Evolutionary conservation across 2,329 filamentous ascomycete genomes (phyloP).

Genomic region (Epicoccum nigrum): DNA sequence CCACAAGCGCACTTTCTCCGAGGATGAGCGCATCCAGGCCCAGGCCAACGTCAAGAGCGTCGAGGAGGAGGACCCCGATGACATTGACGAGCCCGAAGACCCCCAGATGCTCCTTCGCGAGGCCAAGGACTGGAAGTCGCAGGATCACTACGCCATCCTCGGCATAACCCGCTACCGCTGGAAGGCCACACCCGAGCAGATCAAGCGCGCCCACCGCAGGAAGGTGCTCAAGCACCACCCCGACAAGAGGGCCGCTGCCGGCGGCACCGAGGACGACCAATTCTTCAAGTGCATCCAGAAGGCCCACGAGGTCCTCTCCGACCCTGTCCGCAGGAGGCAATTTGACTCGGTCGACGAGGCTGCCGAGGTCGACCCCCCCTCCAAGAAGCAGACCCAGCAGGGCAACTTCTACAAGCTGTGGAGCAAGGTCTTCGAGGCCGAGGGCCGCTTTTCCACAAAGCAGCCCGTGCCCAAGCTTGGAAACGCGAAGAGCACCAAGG

Average conservation of each 20-base stretch:
- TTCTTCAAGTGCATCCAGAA: conserved; percentile 99
- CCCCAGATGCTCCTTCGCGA: conserved; percentile 89
- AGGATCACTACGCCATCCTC: conserved; percentile 98
- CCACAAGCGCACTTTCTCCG: conserved; percentile 96
- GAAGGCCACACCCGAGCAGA: conserved; percentile 94
- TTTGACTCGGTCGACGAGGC: conserved; percentile 96
- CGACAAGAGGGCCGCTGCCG: conserved; percentile 95
- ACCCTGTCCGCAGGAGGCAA: conserved; percentile 90
- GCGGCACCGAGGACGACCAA: conserved; percentile 87
- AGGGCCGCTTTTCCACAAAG: conserved; percentile 88
- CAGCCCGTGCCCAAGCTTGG: conserved; percentile 90
- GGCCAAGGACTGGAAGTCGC: conserved; percentile 99
- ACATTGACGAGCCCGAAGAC: conserved; percentile 94
- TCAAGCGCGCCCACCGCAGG: conserved; percentile 98
- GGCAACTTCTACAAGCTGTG: conserved; percentile 96
- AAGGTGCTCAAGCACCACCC: conserved; percentile 99
- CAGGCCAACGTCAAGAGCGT: conserved; percentile 94
- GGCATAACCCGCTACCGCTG: conserved; percentile 91
- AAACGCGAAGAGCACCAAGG: conserved; percentile 80
- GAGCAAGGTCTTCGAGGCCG: conserved; percentile 86
- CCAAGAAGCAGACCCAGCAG: conserved; percentile 86
- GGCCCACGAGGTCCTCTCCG: conserved; percentile 89
- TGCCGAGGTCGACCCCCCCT: conserved; percentile 88
- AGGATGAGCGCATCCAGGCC: conserved; percentile 97
- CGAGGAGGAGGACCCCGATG: conserved; percentile 86